Conservation (phyloP, 306 rosid species). For the Quercus glauca region DNA sequence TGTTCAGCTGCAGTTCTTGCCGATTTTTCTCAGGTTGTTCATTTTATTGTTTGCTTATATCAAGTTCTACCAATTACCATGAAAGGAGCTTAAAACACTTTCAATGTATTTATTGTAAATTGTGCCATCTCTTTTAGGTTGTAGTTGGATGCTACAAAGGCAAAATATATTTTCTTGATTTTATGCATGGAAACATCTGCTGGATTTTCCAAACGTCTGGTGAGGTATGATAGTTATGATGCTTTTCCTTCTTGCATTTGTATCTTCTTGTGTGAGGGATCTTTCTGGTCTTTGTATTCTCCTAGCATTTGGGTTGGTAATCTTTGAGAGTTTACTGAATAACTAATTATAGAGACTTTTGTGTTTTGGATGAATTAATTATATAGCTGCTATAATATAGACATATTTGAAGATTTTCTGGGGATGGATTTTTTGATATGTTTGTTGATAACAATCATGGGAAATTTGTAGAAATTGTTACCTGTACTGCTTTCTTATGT, state of each 20-base stretch:
- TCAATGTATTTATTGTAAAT: conserved; percentile 20
- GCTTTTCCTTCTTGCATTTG: neutral
- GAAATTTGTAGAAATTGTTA: neutral
- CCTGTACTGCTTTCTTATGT: neutral
- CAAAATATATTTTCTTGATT: conserved; percentile 78
- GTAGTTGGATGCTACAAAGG: conserved; percentile 94
- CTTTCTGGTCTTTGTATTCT: neutral
- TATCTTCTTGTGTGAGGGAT: conserved; percentile 26
- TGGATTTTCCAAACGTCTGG: conserved; percentile 88
- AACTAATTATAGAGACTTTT: neutral
- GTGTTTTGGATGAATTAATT: neutral
- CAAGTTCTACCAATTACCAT: conserved; percentile 2
- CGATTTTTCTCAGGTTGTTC: conserved; percentile 75
- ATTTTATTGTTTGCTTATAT: conserved; percentile 6
- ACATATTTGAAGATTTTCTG: neutral
- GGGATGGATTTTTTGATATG: neutral
- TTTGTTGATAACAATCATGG: neutral
- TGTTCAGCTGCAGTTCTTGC: conserved; percentile 79
- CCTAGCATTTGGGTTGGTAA: neutral
- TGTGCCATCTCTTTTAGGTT: conserved; percentile 45
- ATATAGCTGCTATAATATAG: neutral
- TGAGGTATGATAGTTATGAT: conserved; percentile 54
- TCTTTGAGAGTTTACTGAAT: neutral
- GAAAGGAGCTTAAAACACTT: conserved; percentile 6
- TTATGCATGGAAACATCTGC: conserved; percentile 53